Base-by-base conservation (phyloP, 139 green algal species). In the Haematococcus sp. region DNA sequence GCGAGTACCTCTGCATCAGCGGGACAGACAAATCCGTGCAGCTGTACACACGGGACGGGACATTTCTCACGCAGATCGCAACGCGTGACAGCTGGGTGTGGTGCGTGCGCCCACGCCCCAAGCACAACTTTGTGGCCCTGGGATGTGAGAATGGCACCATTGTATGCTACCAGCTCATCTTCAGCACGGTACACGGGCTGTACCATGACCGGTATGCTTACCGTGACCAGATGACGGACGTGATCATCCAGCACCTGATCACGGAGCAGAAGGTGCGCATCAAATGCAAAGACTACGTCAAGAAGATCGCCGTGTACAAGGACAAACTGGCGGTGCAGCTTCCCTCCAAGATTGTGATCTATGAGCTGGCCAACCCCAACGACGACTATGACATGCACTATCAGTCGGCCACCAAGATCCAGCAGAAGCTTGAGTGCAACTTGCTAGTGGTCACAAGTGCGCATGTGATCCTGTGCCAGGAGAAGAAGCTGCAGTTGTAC, bases 191-290 rank as follows among this genome's bases (percentile, higher is more conserved):
- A 71, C 88, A 95, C 75, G 85, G 87, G 1, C 75, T 96, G 28
- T 93, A 93, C 73, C 81, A 87, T 65, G 86, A 91, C 69, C 63
- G 86, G 19, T 92, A 88, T 56, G 84, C 88, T 1, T 89, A 87
- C 77, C 81, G 91, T 33, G 91, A 95, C 63, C 79, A 77, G 51
- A 92, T 94, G 88, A 94, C 90, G 16, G 91, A 94, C 46, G 91
- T 97, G 19, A 89, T 95, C 68, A 89, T 97, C 49, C 88, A 95
- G 80, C 88, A 94, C 69, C 80, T 97, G 43, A 88, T 89, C 31
- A 93, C 87, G 0, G 91, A 93, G 73, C 84, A 93, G 70, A 92
- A 93, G 76, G 73, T 92, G 19, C 76, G 84, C 52, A 94, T 96
- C 70, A 84, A 87, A 73, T 89, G 84, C 83, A 86, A 78, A 75